Base-by-base conservation (phyloP, 2,329 filamentous ascomycete genomes). In the Talaromyces sp. region DNA sequence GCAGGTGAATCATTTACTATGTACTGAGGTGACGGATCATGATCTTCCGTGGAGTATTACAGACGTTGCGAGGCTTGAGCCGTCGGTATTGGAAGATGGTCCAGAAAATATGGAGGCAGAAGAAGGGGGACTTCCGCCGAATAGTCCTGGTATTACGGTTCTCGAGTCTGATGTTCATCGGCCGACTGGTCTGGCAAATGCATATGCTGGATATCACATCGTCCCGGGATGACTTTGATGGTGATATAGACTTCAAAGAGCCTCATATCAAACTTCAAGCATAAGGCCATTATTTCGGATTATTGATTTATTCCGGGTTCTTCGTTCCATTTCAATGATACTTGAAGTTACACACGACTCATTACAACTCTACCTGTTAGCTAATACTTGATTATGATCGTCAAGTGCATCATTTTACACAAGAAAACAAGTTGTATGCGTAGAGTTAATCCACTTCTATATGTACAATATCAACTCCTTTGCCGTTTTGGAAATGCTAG, bases 1-100 rank as follows among this genome's bases (percentile, higher is more conserved):
- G 18, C 40, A 66, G 3, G 65, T 82, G 35, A 59, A 70, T 3
- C 80, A 81, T 67, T 70, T 83, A 57, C 82, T 81, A 0, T 82
- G 80, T 67, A 72, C 71, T 12, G 70, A 74, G 11, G 72, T 83
- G 48, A 68, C 72, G n/a, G 68, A 69, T 18, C 66, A 67, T 62
- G 73, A 81, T 68, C 70, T 79, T 67, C 79, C 78, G 0, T 81
- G 80, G 76, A 63, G 68, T 6, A 55, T 33, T 8, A 25, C 42
- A 11, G 58, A 64, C 5, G 58, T 66, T 31, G 55, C 65, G 40
- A 33, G 18, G 37, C 44, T 48, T 21, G 56, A 64, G 28, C 61
- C 68, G 65, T 63, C 67, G 1, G 67, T 67, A 18, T 39, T 57
- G 28, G 58, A 33, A 12, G 52, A 59, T 28, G 56, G 37, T 16